These are phyloP conservation scores for Trypanosoma platydactyli DNA, from an alignment of 208 protist species.

Conservation along the genomic window DNA sequence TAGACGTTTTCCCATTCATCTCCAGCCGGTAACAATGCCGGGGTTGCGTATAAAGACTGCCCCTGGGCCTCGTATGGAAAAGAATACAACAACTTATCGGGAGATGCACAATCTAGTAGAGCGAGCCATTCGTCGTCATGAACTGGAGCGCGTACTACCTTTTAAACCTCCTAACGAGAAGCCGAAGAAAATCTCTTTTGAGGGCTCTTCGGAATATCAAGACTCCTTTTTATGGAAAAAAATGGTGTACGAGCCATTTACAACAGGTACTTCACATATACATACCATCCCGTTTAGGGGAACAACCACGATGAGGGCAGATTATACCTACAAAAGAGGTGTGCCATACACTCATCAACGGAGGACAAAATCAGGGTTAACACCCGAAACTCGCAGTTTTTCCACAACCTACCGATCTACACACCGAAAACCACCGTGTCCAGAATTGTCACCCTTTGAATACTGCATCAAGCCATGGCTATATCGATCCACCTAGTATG, in stretches of 20 bases:
- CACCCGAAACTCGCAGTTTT: conserved; percentile 21
- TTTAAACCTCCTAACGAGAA: neutral
- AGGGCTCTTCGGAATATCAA: conserved; percentile 12
- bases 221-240: conserved; percentile 1
- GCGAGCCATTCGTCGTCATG: conserved; percentile 2
- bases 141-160: conserved; percentile 1
- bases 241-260: neutral
- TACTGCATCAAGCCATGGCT: conserved; percentile 5
- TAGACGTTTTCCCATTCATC: neutral
- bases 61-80: neutral
- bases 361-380: conserved; percentile 5
- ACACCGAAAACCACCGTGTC: conserved; percentile 6
- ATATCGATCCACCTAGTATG: neutral
- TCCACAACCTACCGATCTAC: conserved; percentile 15
- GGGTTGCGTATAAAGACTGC: neutral
- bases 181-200: neutral
- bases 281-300: conserved; percentile 10
- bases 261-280: neutral
- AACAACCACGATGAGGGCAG: conserved; percentile 11
- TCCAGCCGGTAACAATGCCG: neutral
- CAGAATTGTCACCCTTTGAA: conserved; percentile 7
- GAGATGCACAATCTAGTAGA: conserved; percentile 16
- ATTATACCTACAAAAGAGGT: conserved; percentile 12
- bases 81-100: conserved; percentile 15
- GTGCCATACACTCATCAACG: neutral